Base-by-base conservation (phyloP, 805 yeast species). In the Ogataea paraovalis region DNA sequence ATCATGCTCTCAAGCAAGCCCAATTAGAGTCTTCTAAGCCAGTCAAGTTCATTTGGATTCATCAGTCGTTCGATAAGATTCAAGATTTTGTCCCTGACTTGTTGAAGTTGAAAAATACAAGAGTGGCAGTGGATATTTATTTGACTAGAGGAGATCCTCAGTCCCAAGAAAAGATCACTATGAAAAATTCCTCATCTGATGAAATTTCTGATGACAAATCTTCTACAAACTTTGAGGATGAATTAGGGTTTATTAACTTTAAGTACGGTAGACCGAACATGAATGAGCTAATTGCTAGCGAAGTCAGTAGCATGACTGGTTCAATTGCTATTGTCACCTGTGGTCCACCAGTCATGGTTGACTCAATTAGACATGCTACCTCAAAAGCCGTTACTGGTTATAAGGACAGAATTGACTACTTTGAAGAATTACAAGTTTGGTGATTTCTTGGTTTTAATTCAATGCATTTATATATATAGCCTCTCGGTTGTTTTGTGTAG, bases 381-480 rank as follows among this genome's bases (percentile, higher is more conserved):
- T 69, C 75, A 0, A 53, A 68, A 38, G 61, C 74, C 47, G 60
- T 80, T 44, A 65, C 70, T 30, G 51, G 64, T 25, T 65, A 67
- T 44, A 61, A 72, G 14, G 69, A 74, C 42, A 73, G 86, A 39
- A 76, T 86, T 18, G 91, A 84, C 51, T 82, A 82, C 57, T 82
- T 72, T 59, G 96, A 88, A 61, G 91, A 85, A 59, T 73, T 84
- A 42, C 89, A 85, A 66, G 72, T 76, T 13, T 87, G 96, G 95
- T 82, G 34, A 30, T 14, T 30, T 30, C 5, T 30, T 25, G 28
- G 28, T 25, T 25, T 25, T 25, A 7, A 7, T 25, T 25, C 10
- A 25, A 10, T 7, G 10, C 10, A 25, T 25, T 25, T 25, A 25
- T 25, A 25, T 25, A 10, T 25, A 7, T 25, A 6, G 6, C 10